phyloP scores from a whole-genome alignment of 371 early-diverging fungal genomes.

The Rhizomucor pusillus region DNA sequence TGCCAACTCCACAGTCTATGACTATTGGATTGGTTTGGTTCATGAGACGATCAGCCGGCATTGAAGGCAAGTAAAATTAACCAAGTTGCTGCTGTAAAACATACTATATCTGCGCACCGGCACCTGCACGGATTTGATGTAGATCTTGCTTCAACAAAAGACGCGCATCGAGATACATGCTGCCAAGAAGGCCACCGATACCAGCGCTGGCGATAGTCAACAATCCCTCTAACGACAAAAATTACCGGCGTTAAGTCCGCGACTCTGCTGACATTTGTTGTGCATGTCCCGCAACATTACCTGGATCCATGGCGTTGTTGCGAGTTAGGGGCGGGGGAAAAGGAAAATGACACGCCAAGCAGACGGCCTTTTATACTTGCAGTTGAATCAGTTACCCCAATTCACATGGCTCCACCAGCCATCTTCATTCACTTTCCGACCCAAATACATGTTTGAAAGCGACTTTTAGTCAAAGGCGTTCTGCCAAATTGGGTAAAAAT shows the following conservation, averaged over 20 bases:
- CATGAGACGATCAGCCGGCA: not conserved
- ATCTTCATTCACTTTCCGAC: constrained; percentile 6
- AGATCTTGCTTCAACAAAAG: constrained; percentile 22
- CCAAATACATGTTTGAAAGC: constrained; percentile 5
- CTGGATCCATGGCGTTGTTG: constrained; percentile 13
- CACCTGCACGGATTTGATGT: constrained; percentile 22
- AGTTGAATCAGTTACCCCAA: not conserved
- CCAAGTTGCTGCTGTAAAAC: not conserved
- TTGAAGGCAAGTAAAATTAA: not conserved
- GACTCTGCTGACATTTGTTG: not conserved
- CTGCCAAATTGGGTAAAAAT: constrained; percentile 13
- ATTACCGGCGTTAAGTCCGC: not conserved
- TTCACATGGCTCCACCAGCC: not conserved
- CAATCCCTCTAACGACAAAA: constrained; percentile 3
- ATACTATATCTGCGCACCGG: constrained; percentile 22
- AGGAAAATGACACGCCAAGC: not conserved
- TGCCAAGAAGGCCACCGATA: constrained; percentile 24
- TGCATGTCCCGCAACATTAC: not conserved
- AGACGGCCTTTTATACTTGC: constrained; percentile 1
- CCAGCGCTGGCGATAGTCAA: constrained; percentile 24
- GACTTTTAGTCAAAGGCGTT: constrained; percentile 2
- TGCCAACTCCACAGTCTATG: constrained; percentile 23
- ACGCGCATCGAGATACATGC: constrained; percentile 32
- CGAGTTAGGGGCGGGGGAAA: not conserved
- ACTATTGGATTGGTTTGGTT: constrained; percentile 4